These are phyloP conservation scores for Auricularia sp. DNA, from an alignment of 768 basidiomycete species.

Conservation along the genomic window DNA sequence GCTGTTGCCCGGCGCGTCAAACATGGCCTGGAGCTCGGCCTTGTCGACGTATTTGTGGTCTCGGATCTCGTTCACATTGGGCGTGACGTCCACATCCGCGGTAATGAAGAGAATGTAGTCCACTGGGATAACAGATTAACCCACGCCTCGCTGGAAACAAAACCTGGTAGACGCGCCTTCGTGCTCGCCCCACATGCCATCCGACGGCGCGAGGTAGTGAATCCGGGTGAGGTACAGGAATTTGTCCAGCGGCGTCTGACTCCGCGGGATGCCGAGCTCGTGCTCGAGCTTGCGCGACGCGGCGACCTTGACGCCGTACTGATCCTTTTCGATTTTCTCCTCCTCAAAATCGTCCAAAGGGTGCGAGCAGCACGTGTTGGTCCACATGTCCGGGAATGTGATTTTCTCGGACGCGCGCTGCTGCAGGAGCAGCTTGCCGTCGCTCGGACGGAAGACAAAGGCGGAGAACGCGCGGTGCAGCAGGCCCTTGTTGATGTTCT, in stretches of 20 bases:
- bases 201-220: conserved; percentile 91
- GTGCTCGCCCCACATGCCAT: conserved; percentile 95
- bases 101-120: conserved; percentile 97
- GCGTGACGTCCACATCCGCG: conserved; percentile 68
- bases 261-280: conserved; percentile 83
- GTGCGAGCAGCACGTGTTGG: conserved; percentile 98
- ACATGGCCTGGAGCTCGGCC: conserved; percentile 85
- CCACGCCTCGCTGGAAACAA: background rate
- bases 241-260: conserved; percentile 67
- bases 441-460: conserved; percentile 89
- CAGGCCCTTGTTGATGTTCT: conserved; percentile 87
- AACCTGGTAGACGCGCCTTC: conserved; percentile 51
- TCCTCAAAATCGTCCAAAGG: conserved; percentile 86
- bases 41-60: conserved; percentile 88
- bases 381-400: conserved; percentile 99
- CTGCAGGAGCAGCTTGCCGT: conserved; percentile 89
- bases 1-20: conserved; percentile 71
- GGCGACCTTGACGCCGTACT: conserved; percentile 70
- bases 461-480: conserved; percentile 97
- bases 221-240: conserved; percentile 95
- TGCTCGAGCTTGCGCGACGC: conserved; percentile 93
- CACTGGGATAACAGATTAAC: conserved; percentile 41
- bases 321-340: conserved; percentile 65
- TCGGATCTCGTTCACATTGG: conserved; percentile 86
- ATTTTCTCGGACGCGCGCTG: conserved; percentile 98